phyloP scores from a whole-genome alignment of 768 basidiomycete species.

The Suillus americanus region DNA sequence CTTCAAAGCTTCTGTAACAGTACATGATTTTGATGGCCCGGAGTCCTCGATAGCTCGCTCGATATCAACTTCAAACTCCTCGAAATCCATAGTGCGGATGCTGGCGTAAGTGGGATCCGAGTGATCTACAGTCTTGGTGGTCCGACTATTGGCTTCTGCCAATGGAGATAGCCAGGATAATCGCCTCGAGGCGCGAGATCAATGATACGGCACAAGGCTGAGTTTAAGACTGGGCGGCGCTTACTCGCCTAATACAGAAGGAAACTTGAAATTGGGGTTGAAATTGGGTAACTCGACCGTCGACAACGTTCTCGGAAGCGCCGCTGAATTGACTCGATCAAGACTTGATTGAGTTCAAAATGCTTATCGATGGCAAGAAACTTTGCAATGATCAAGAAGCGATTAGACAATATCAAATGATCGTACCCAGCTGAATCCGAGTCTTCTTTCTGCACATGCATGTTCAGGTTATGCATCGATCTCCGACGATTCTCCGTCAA shows the following conservation, averaged over 20 bases:
- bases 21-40: constrained; percentile 2
- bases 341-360: background rate
- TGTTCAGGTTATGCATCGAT: background rate
- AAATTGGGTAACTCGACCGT: background rate
- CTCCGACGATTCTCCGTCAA: background rate
- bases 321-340: background rate
- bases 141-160: background rate
- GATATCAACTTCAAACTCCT: constrained; percentile 34
- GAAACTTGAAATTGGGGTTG: background rate
- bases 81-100: constrained; percentile 35
- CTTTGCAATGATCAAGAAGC: background rate
- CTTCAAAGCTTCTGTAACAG: constrained; percentile 24
- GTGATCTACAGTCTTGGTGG: background rate
- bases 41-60: background rate
- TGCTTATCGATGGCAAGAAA: background rate
- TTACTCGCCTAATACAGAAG: background rate
- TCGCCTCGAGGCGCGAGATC: background rate
- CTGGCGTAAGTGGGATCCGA: background rate
- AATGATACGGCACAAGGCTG: background rate
- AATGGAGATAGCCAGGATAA: background rate
- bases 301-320: background rate
- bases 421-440: background rate
- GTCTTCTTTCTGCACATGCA: background rate
- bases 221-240: background rate
- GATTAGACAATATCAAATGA: background rate